These are phyloP conservation scores for Starmerella potacharoeniae DNA, from an alignment of 805 yeast species.

Conservation along the genomic window DNA sequence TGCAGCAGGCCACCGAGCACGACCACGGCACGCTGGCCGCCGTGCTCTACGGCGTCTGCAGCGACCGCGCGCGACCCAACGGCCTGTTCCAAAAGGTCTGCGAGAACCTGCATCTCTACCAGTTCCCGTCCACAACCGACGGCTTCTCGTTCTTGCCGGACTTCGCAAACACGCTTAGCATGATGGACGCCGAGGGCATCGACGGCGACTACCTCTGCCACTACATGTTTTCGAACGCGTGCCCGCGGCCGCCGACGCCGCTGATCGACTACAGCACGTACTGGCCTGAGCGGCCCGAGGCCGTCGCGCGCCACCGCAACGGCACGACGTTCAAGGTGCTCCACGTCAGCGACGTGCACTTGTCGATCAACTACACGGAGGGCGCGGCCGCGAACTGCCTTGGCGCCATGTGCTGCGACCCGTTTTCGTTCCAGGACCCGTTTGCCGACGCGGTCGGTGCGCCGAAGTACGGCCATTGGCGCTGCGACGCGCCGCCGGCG, in stretches of 20 bases:
- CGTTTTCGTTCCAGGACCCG: slow-evolving; percentile 34
- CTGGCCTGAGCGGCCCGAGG: slow-evolving; percentile 37
- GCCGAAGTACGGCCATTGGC: slow-evolving; percentile 47
- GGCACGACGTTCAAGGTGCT: slow-evolving; percentile 43
- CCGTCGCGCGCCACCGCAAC: slow-evolving; percentile 10
- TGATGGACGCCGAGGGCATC: slow-evolving; percentile 41
- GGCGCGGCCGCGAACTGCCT: slow-evolving; percentile 35
- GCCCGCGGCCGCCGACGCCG: slow-evolving; percentile 45
- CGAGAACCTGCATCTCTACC: slow-evolving; percentile 12
- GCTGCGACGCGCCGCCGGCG: slow-evolving; percentile 56
- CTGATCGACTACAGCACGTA: slow-evolving; percentile 35
- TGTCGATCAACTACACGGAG: slow-evolving; percentile 39
- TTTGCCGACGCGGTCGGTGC: slow-evolving; percentile 37
- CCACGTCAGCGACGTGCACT: slow-evolving; percentile 57
- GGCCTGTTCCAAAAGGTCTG: slow-evolving; percentile 12
- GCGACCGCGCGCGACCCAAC: slow-evolving; percentile 6
- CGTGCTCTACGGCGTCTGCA: slow-evolving; percentile 17
- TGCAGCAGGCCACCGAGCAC: slow-evolving; percentile 6
- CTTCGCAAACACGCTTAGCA: slow-evolving; percentile 39
- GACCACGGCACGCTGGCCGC: slow-evolving; percentile 6
- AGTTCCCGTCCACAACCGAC: slow-evolving; percentile 3
- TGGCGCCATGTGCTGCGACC: slow-evolving; percentile 46
- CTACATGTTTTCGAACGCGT: slow-evolving; percentile 37
- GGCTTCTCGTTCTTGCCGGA: slow-evolving; percentile 29
- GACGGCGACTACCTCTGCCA: slow-evolving; percentile 57